Conservation (phyloP, 2,329 filamentous ascomycete genomes). For the Alternaria conjuncta region DNA sequence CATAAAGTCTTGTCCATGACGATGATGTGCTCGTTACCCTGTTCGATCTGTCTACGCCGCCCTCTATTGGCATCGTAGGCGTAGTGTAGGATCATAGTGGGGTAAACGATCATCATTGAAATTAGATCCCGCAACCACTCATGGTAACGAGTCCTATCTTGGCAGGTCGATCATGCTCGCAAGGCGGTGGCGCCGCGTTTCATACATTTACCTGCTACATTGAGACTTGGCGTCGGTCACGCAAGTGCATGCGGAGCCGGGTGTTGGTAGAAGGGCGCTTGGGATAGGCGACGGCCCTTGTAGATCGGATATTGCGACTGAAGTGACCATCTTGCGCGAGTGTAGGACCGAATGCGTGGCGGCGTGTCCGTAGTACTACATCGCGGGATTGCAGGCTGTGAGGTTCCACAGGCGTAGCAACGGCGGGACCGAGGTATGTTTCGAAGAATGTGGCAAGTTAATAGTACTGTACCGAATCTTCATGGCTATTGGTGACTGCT, state of each 20-base stretch:
- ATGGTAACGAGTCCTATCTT: conserved; percentile 32
- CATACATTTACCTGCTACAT: conserved; percentile 36
- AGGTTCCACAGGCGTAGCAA: conserved; percentile 1
- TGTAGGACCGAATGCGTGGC: conserved; percentile 8
- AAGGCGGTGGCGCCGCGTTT: conserved; percentile 20
- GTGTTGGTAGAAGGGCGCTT: conserved; percentile 2
- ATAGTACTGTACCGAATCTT: not conserved
- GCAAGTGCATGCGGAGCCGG: not conserved
- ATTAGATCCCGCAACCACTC: conserved; percentile 36
- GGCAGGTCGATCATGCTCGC: conserved; percentile 34
- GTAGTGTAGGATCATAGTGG: conserved; percentile 9
- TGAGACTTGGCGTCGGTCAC: conserved; percentile 21
- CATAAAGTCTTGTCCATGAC: conserved; percentile 12
- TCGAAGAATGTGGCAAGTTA: not conserved
- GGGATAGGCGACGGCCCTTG: not conserved
- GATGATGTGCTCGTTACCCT: conserved; percentile 14
- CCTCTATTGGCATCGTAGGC: conserved; percentile 7
- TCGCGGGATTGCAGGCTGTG: conserved; percentile 13
- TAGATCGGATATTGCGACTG: conserved; percentile 10
- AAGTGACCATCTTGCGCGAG: conserved; percentile 15
- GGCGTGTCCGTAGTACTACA: not conserved
- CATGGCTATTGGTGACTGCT: conserved; percentile 14
- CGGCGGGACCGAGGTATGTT: not conserved
- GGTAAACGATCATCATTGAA: conserved; percentile 28
- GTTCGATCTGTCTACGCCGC: conserved; percentile 11